phyloP scores from a whole-genome alignment of 352 stramenopile genomes.

The Pythium brachiatum region DNA sequence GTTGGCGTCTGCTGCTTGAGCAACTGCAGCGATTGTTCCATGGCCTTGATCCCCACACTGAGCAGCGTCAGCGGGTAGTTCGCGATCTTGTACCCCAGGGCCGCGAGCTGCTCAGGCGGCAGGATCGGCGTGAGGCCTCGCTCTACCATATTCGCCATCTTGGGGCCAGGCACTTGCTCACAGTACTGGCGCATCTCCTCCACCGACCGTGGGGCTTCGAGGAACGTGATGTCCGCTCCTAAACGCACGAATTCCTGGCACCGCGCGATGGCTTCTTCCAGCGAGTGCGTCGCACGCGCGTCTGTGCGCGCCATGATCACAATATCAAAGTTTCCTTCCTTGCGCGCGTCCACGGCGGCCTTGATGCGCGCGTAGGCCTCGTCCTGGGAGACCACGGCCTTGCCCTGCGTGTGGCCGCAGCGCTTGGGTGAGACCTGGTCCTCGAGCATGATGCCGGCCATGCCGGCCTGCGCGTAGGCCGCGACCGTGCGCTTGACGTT shows the following conservation, averaged over 20 bases:
- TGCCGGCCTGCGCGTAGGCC: constrained; percentile 86
- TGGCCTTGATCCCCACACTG: constrained; percentile 91
- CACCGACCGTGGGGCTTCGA: constrained; percentile 89
- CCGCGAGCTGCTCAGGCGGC: constrained; percentile 74
- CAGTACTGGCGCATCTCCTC: constrained; percentile 94
- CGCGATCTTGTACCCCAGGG: constrained; percentile 93
- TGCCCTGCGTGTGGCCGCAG: constrained; percentile 91
- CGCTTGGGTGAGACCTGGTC: constrained; percentile 92
- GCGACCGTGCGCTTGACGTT: constrained; percentile 92
- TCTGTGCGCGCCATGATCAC: constrained; percentile 95
- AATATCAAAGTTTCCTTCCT: constrained; percentile 85
- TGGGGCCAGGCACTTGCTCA: constrained; percentile 82
- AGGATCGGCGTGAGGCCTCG: constrained; percentile 92
- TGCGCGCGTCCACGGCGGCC: constrained; percentile 88
- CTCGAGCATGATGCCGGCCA: constrained; percentile 94
- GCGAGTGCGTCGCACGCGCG: constrained; percentile 81
- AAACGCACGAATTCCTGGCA: constrained; percentile 90
- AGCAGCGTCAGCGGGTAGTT: constrained; percentile 94
- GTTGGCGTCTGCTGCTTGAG: constrained; percentile 59
- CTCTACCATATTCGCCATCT: constrained; percentile 96
- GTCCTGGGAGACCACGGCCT: constrained; percentile 82
- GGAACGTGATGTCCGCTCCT: constrained; percentile 94
- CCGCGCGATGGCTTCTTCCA: constrained; percentile 91
- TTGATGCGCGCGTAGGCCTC: constrained; percentile 85
- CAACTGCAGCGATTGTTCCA: constrained; percentile 83